These are phyloP conservation scores for Cryptosporidium ryanae DNA, from an alignment of 169 alveolate genomes.

Conservation along the genomic window DNA sequence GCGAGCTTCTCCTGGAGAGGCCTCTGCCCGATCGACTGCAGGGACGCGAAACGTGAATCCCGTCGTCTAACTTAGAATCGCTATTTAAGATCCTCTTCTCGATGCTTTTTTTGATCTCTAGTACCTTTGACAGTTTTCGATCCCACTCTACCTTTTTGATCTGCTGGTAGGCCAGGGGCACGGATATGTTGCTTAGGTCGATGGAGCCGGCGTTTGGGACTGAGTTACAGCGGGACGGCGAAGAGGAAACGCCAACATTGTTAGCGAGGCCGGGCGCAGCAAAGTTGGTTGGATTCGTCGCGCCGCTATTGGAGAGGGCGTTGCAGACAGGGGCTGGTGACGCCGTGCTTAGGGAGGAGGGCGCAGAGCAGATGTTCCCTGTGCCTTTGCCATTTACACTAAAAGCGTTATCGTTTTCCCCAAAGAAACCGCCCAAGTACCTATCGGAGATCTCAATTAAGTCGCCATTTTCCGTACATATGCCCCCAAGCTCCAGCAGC, in stretches of 20 bases:
- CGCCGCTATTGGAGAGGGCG: background rate
- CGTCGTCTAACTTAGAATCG: background rate
- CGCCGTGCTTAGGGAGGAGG: too few relatives aligned
- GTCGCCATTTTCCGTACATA: conserved; percentile 14
- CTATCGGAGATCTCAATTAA: conserved; percentile 34
- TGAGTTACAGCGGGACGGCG: too few relatives aligned
- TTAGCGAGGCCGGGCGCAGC: background rate
- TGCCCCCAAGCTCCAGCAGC: background rate
- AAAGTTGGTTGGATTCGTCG: background rate
- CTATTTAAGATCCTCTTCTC: conserved; percentile 21
- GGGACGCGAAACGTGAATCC: background rate
- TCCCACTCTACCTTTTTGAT: conserved; percentile 69
- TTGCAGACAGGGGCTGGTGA: too few relatives aligned
- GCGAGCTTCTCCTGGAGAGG: conserved; percentile 6
- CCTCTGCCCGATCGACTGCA: background rate
- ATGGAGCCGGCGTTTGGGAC: background rate
- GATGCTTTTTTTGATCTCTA: conserved; percentile 17
- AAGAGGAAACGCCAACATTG: too few relatives aligned
- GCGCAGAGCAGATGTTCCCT: too few relatives aligned
- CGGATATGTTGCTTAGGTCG: conserved; percentile 22
- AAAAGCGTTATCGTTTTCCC: background rate
- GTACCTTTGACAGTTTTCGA: conserved; percentile 22
- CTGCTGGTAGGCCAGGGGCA: conserved; percentile 67
- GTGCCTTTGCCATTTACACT: background rate
- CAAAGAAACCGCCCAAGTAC: background rate